These are phyloP conservation scores for Pichia sp. DNA, from an alignment of 1,139 yeast genomes.

Conservation along the genomic window DNA sequence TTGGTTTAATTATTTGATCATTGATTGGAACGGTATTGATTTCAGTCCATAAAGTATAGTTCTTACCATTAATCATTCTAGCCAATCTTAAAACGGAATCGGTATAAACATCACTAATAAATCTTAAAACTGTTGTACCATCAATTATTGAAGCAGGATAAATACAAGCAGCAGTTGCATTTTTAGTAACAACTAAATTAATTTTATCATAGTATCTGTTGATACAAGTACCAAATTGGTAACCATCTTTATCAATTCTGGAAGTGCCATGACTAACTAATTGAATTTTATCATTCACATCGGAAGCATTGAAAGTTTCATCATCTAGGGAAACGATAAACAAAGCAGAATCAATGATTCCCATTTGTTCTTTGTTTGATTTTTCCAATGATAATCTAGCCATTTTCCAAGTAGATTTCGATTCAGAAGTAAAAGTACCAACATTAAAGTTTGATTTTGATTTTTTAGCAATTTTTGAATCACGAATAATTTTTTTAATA, in stretches of 20 bases:
- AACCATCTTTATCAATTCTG: constrained; percentile 45
- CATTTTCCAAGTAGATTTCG: constrained; percentile 54
- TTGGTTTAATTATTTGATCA: constrained; percentile 37
- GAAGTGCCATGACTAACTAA: constrained; percentile 62
- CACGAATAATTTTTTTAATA: constrained; percentile 44
- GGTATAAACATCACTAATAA: constrained; percentile 68
- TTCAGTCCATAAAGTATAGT: constrained; percentile 55
- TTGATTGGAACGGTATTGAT: constrained; percentile 33
- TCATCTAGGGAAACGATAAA: constrained; percentile 64
- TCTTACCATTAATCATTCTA: constrained; percentile 62
- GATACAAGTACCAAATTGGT: constrained; percentile 69
- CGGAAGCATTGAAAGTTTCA: constrained; percentile 28
- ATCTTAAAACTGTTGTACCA: constrained; percentile 67
- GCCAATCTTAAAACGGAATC: constrained; percentile 70
- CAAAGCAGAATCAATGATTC: constrained; percentile 53
- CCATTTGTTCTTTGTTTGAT: constrained; percentile 40
- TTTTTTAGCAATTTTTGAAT: constrained; percentile 30
- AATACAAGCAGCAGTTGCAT: constrained; percentile 68
- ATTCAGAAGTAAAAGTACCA: constrained; percentile 67
- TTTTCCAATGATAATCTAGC: constrained; percentile 47
- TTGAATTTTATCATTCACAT: constrained; percentile 46
- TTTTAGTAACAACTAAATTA: constrained; percentile 60
- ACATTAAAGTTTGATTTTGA: constrained; percentile 48
- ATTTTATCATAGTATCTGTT: constrained; percentile 77
- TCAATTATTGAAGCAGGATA: constrained; percentile 78